A percentile compares a stretch with the other conserved stretches of the same genome.
These are phyloP conservation scores for Mycena latifolia DNA, from an alignment of 768 basidiomycete genomes.

Conservation along the genomic window DNA sequence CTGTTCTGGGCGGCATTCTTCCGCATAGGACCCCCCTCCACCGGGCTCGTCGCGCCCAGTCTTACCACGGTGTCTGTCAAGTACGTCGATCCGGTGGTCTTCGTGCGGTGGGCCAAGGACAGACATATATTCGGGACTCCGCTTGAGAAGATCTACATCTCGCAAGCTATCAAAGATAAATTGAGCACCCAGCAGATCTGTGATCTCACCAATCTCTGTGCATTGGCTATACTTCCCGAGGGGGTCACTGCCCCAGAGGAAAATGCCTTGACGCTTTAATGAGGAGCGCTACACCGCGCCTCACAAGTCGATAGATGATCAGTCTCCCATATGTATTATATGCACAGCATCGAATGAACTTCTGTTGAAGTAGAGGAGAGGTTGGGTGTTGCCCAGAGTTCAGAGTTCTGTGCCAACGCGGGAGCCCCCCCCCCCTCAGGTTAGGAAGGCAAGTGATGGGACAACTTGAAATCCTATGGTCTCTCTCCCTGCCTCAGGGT, in stretches of 20 bases:
- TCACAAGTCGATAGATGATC: no score
- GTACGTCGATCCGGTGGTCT: conserved; percentile 41
- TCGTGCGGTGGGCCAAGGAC: conserved; percentile 50
- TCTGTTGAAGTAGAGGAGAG: no score
- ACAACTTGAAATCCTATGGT: no score
- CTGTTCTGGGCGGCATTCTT: conserved; percentile 61
- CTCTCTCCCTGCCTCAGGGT: no score
- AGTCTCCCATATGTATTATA: no score
- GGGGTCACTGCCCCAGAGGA: conserved; percentile 62
- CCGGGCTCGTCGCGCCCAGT: conserved; percentile 55
- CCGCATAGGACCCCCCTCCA: conserved; percentile 13
- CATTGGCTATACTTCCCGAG: conserved; percentile 36
- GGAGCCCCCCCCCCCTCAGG: no score
- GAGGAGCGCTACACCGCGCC: no score
- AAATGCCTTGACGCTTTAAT: conserved; percentile 27
- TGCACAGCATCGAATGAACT: no score
- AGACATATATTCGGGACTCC: conserved; percentile 56
- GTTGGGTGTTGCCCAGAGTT: no score
- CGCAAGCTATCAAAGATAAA: conserved; percentile 38
- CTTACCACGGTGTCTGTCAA: conserved; percentile 61
- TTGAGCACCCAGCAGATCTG: conserved; percentile 42
- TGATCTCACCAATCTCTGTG: conserved; percentile 43
- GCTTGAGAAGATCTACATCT: conserved; percentile 62
- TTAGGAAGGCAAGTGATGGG: no score
- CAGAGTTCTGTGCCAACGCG: no score